Evolutionary conservation across 2,329 filamentous ascomycete genomes (phyloP), one percentile per base, ranked within the genome.

Genomic region (Nannizziopsis arthrosporioides): DNA sequence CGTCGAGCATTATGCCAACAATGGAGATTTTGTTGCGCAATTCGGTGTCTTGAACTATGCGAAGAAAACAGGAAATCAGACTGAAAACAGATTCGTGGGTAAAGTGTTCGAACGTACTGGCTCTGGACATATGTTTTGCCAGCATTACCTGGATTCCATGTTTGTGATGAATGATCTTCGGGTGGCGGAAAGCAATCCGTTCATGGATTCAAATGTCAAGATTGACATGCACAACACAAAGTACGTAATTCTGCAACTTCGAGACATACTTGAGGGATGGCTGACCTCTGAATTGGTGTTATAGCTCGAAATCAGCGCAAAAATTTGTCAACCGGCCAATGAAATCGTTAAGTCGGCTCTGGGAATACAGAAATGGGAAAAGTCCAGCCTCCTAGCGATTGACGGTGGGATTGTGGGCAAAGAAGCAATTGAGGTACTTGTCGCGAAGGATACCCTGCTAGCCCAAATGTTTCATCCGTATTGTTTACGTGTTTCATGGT

Each of bases 1-100:
- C 19, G 41, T 47, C 27, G 44, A 47, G 27, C 44, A 47, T 47
- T 47, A 47, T 34, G 44, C 44, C 9, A 47, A 47, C 30, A 27
- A 19, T 12, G 44, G 38, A 27, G 44, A 47, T 31, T 47, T 47
- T 34, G 44, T 47, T 14, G 19, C 44, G 9, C 40, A 31, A 22
- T 40, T 47, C 15, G 44, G 44, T 12, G 44, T 47, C 9, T 15
- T 47, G 12, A 41, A 47, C 14, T 47, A 40, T 32, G 38, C 44
- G 7, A 40, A 19, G 11, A 40, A 18, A 9, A 30, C 17, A 4
- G 12, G 7, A 34, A 31, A 19, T 7, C 38, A 47, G 22, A 47
- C 32, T 19, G 44, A 40, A 11, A 47, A 41, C 9, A 32, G 36
- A 31, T 47, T 47, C 35, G 36, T 41, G 14, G 44, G 44, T 19